Percentiles rank a stretch among this genome's conserved stretches.
phyloP scores from a whole-genome alignment of 306 rosid species.

The Arachis hypogaea region DNA sequence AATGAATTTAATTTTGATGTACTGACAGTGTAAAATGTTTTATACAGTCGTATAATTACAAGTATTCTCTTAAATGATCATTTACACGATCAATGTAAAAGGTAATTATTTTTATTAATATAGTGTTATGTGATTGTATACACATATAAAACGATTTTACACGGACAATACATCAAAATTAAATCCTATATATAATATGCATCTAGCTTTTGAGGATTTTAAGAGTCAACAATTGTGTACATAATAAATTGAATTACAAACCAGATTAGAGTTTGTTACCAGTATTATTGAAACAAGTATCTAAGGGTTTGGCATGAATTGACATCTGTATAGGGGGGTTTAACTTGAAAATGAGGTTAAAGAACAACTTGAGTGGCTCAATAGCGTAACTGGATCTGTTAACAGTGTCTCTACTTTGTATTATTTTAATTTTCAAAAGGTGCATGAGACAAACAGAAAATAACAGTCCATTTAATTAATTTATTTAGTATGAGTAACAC shows the following conservation, averaged over 20 bases:
- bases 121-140: no score
- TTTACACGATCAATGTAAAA: no score
- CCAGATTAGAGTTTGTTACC: slow-evolving; percentile 39
- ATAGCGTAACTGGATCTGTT: slow-evolving; percentile 52
- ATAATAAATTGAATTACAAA: background rate
- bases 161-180: no score
- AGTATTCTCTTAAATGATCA: no score
- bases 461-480: slow-evolving; percentile 35
- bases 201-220: background rate
- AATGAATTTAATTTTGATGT: no score
- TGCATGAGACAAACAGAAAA: slow-evolving; percentile 39
- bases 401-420: slow-evolving; percentile 30
- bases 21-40: no score
- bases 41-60: no score
- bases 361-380: slow-evolving; percentile 39
- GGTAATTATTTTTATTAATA: no score
- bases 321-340: slow-evolving; percentile 25
- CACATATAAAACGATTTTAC: no score
- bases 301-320: slow-evolving; percentile 36
- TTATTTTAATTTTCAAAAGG: slow-evolving; percentile 50
- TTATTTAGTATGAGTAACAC: slow-evolving; percentile 26
- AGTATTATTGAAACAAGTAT: slow-evolving; percentile 29
- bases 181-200: background rate
- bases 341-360: slow-evolving; percentile 36
- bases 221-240: slow-evolving; percentile 8